Percentiles rank a stretch among this genome's conserved stretches.
Conservation (phyloP, 495 filamentous ascomycete genomes). For the Penicilliopsis zonata region DNA sequence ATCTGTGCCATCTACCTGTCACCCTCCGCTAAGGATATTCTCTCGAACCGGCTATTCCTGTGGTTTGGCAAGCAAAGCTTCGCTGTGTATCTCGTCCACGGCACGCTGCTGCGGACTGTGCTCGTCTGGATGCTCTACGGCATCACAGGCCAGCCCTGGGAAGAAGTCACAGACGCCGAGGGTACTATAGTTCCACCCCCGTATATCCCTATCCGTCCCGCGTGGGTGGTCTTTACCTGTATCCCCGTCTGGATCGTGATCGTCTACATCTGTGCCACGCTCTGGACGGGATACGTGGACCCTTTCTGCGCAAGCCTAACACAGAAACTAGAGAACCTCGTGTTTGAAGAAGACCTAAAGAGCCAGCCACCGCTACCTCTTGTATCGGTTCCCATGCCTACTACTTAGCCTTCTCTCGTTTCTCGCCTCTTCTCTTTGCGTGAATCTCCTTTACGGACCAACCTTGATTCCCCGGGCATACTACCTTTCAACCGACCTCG, state of each 20-base stretch:
- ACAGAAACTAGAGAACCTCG: slow-evolving; percentile 40
- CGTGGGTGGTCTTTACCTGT: slow-evolving; percentile 33
- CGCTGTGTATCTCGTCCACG: slow-evolving; percentile 57
- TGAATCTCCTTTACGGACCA: too few species aligned
- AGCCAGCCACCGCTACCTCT: slow-evolving; percentile 23
- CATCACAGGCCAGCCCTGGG: slow-evolving; percentile 36
- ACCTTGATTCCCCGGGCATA: too few species aligned
- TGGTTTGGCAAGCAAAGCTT: slow-evolving; percentile 60
- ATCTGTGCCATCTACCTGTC: slow-evolving; percentile 47
- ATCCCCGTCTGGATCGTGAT: slow-evolving; percentile 46
- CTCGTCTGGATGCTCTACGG: slow-evolving; percentile 57
- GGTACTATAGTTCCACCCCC: slow-evolving; percentile 26
- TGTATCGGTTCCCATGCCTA: slow-evolving; percentile 21
- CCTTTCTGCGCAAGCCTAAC: slow-evolving; percentile 50
- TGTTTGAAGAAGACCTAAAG: slow-evolving; percentile 43
- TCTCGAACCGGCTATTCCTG: slow-evolving; percentile 44
- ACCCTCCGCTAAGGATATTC: slow-evolving; percentile 38
- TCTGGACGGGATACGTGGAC: slow-evolving; percentile 58
- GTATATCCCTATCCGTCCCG: slow-evolving; percentile 25
- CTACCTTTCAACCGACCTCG: too few species aligned
- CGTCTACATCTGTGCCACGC: slow-evolving; percentile 42
- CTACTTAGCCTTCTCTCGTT: slow-evolving; percentile 16
- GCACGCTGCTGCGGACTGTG: slow-evolving; percentile 48
- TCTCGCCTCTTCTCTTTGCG: too few species aligned
- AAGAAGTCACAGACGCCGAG: slow-evolving; percentile 33